A percentile compares a stretch with the other conserved stretches of the same genome.
phyloP scores from a whole-genome alignment of 148 eudicot species.

The Mesembryanthemum crystallinum region DNA sequence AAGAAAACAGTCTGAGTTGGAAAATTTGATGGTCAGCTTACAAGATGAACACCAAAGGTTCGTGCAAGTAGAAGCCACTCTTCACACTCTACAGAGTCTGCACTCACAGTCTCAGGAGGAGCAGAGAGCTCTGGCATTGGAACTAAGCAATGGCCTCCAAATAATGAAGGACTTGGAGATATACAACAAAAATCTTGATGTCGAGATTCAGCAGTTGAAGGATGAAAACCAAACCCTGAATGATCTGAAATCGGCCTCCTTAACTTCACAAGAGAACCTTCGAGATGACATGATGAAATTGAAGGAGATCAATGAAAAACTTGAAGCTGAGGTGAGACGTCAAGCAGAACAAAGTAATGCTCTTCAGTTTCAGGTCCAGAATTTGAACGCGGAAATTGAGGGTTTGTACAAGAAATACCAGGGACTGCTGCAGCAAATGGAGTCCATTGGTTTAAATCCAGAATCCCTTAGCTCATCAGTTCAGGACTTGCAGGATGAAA shows the following conservation, averaged over 20 bases:
- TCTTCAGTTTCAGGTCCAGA: conserved; percentile 53
- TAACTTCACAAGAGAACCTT: conserved; percentile 45
- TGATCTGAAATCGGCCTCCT: conserved; percentile 43
- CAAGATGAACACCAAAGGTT: conserved; percentile 57
- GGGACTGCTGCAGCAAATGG: conserved; percentile 52
- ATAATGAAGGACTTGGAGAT: conserved; percentile 62
- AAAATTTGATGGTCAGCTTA: conserved; percentile 49
- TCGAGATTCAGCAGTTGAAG: conserved; percentile 46
- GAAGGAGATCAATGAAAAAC: conserved; percentile 66
- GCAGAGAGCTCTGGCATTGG: conserved; percentile 66
- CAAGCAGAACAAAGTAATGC: conserved; percentile 52
- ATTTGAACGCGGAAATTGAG: conserved; percentile 65
- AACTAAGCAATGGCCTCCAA: conserved; percentile 69
- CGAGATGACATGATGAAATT: conserved; percentile 50
- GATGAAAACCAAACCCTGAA: conserved; percentile 61
- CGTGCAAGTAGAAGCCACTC: conserved; percentile 64
- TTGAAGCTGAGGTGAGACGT: conserved; percentile 63
- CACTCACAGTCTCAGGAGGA: conserved; percentile 75
- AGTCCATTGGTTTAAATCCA: conserved; percentile 61
- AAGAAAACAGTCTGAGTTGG: conserved; percentile 61
- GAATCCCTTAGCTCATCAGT: conserved; percentile 48
- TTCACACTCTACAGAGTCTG: conserved; percentile 50
- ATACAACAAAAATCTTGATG: conserved; percentile 58
- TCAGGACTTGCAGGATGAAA: conserved; percentile 61
- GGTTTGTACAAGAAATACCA: conserved; percentile 52